Base-by-base conservation (phyloP, 345 rosid genomes). In the Salix suchowensis region DNA sequence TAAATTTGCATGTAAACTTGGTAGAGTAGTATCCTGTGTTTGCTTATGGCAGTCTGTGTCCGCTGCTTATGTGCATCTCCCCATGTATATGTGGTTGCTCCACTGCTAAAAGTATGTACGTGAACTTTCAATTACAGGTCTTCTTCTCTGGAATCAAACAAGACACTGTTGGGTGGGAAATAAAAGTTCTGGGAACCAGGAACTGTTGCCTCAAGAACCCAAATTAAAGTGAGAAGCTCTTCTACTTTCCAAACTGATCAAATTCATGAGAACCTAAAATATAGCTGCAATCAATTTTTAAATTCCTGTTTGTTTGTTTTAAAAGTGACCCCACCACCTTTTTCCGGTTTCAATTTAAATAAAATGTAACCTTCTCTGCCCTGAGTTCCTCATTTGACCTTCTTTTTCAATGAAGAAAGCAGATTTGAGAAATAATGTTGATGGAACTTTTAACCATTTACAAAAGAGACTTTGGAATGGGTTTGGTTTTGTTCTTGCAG, bases 81-180 rank as follows among this genome's bases (percentile, higher is more conserved):
- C 30, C 19, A 11, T 60, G 32, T 3, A 39, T 68, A 39, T 58
- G 44, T 21, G 18, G 13, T 1, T 6, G 23, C 14, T 3, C 7
- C 24, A 44, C n/a, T 60, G 58, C 68, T 15, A 42, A 65, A 13
- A 32, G 34, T 15, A 48, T 39, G 3, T 32, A 16, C 39, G 8
- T 16, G 32, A 61, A 46, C 54, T 69, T 58, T 70, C 30, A 36
- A 65, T 62, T 75, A 75, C 76, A 80, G 83, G 83, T 52, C 82
- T 80, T 80, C 71, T 80, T 40, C 73, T 75, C n/a, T 80, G 83
- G 83, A 75, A 71, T 58, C 83, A 80, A 28, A 80, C 69, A 16
- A 70, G 83, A 61, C 79, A 80, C 15, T 67, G 58, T 15, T 80
- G 83, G 83, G 76, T 75, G 54, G 79, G 76, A 71, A 77, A 71